Conservation (phyloP, 768 basidiomycete genomes). For the Suillus hirtellus region DNA sequence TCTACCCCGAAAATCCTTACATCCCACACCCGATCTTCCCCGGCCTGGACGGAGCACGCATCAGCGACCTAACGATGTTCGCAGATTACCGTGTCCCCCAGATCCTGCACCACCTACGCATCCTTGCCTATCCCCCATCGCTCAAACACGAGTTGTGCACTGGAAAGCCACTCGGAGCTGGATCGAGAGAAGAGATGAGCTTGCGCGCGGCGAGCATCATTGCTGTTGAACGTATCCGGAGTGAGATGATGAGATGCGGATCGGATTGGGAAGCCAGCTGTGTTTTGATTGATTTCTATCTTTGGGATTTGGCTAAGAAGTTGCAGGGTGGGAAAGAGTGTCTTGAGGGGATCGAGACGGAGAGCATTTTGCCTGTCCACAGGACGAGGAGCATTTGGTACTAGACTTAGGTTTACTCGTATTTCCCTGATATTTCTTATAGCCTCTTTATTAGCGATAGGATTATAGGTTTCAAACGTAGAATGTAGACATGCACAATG, state of each 20-base stretch:
- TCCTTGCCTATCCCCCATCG: slow-evolving; percentile 68
- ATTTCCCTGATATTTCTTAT: background rate
- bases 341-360: slow-evolving; percentile 58
- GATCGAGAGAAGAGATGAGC: slow-evolving; percentile 71
- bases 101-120: slow-evolving; percentile 79
- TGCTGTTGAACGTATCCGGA: slow-evolving; percentile 73
- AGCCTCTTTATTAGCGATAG: background rate
- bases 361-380: slow-evolving; percentile 66
- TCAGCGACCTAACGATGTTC: slow-evolving; percentile 86
- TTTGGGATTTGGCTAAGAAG: slow-evolving; percentile 86
- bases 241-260: slow-evolving; percentile 44
- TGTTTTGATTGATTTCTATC: slow-evolving; percentile 86
- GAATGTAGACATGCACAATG: background rate
- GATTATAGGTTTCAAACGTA: background rate
- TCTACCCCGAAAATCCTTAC: slow-evolving; percentile 58
- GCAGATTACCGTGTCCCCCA: slow-evolving; percentile 93
- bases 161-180: slow-evolving; percentile 48
- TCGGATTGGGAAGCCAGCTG: slow-evolving; percentile 50
- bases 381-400: slow-evolving; percentile 88
- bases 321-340: slow-evolving; percentile 62
- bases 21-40: slow-evolving; percentile 75
- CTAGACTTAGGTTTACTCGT: slow-evolving; percentile 31
- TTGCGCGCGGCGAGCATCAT: slow-evolving; percentile 80
- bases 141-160: slow-evolving; percentile 53
- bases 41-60: slow-evolving; percentile 50